Conservation (phyloP, 1,284 basidiomycete genomes). For the Austropuccinia psidii region DNA sequence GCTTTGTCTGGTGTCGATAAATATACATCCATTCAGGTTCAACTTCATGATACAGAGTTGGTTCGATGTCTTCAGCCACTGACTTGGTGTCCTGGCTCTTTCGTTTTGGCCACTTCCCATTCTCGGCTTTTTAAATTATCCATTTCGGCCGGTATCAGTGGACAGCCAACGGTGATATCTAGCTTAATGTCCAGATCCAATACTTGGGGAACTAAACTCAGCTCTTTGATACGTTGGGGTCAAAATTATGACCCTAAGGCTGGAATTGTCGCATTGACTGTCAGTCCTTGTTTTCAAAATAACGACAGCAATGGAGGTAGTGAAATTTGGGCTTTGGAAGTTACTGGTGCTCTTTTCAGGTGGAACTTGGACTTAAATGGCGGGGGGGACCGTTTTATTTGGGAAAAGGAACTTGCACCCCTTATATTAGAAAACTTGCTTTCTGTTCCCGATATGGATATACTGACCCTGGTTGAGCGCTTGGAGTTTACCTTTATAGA, state of each 20-base stretch:
- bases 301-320: constrained; percentile 40
- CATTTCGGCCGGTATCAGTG: constrained; percentile 19
- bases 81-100: constrained; percentile 31
- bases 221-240: constrained; percentile 27
- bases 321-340: constrained; percentile 41
- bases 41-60: constrained; percentile 29
- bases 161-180: constrained; percentile 19
- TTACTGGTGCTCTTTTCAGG: constrained; percentile 41
- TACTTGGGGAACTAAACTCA: constrained; percentile 31
- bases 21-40: constrained; percentile 32
- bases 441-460: constrained; percentile 40
- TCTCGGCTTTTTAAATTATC: constrained; percentile 27
- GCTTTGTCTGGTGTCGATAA: constrained; percentile 28
- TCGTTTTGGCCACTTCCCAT: constrained; percentile 32
- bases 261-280: constrained; percentile 41
- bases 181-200: constrained; percentile 31
- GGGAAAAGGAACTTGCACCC: constrained; percentile 44
- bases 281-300: constrained; percentile 37
- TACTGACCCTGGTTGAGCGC: constrained; percentile 39
- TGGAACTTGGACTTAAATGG: constrained; percentile 44
- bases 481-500: constrained; percentile 29
- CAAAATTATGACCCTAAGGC: constrained; percentile 37
- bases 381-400: constrained; percentile 42
- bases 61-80: constrained; percentile 30
- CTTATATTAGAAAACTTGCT: constrained; percentile 41